phyloP scores from a whole-genome alignment of 768 basidiomycete genomes.

The Pisolithus marmoratus region DNA sequence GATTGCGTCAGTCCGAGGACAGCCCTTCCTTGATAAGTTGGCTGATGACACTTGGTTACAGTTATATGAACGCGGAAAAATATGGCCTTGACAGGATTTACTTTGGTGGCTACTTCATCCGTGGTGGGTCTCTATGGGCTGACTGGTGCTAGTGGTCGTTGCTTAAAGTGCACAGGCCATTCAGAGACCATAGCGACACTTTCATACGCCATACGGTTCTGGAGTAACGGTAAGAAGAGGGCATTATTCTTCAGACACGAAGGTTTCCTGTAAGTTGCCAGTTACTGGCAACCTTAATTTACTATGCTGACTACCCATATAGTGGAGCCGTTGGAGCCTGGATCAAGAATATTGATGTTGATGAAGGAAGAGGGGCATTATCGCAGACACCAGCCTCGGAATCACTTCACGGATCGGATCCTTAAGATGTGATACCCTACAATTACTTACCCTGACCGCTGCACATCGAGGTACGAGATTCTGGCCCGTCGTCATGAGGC shows the following conservation, averaged over 20 bases:
- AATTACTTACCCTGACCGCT: no score
- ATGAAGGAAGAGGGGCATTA: conserved; percentile 15
- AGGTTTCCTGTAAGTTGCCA: conserved; percentile 80
- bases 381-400: conserved; percentile 1
- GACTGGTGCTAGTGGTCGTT: not conserved
- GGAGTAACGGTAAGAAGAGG: conserved; percentile 96
- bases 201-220: conserved; percentile 98
- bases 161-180: conserved; percentile 56
- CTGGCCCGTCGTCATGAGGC: conserved; percentile 25
- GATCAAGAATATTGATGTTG: conserved; percentile 87
- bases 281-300: not conserved
- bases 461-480: not conserved
- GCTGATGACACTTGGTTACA: conserved; percentile 14
- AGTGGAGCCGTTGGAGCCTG: conserved; percentile 95
- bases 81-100: conserved; percentile 95
- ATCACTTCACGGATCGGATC: not conserved
- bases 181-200: conserved; percentile 95
- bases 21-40: conserved; percentile 1
- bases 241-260: conserved; percentile 97
- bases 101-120: conserved; percentile 98
- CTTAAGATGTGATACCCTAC: no score
- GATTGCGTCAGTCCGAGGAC: conserved; percentile 76
- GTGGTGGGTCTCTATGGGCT: conserved; percentile 53
- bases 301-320: conserved; percentile 5
- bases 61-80: conserved; percentile 99